A percentile compares a stretch with the other conserved stretches of the same genome.
phyloP scores from a whole-genome alignment of 768 basidiomycete genomes.

The Harrya chromipes region DNA sequence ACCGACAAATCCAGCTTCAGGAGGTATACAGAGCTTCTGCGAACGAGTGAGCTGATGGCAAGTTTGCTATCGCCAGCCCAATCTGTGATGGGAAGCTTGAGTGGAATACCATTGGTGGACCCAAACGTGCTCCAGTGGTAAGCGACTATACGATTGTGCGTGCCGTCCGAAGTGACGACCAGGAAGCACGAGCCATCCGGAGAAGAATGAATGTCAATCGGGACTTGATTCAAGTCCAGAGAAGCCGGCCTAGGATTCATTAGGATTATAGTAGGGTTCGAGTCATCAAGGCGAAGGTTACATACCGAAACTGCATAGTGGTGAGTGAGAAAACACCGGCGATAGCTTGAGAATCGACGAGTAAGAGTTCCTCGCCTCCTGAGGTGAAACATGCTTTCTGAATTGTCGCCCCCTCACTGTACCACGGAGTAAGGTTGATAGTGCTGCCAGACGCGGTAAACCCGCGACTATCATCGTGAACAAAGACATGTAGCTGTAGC shows the following conservation, averaged over 20 bases:
- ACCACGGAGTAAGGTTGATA: conserved; percentile 47
- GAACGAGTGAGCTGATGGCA: conserved; percentile 45
- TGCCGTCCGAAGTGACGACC: conserved; percentile 23
- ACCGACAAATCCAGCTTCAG: conserved; percentile 37
- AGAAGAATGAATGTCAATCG: conserved; percentile 39
- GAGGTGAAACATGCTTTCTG: conserved; percentile 42
- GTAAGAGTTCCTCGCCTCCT: conserved; percentile 50
- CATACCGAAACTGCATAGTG: conserved; percentile 53
- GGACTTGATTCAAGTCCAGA: conserved; percentile 36
- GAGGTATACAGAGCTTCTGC: conserved; percentile 41
- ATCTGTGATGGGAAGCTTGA: conserved; percentile 35
- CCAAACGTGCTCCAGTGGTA: conserved; percentile 63
- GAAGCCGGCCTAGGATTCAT: conserved; percentile 40
- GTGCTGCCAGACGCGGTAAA: conserved; percentile 43
- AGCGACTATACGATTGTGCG: conserved; percentile 28
- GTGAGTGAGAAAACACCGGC: conserved; percentile 53
- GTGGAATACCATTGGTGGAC: conserved; percentile 40
- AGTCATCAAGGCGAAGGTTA: not conserved
- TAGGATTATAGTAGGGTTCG: not conserved
- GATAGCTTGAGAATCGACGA: conserved; percentile 44
- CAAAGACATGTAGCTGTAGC: conserved; percentile 43
- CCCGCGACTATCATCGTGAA: conserved; percentile 45
- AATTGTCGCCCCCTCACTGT: conserved; percentile 33
- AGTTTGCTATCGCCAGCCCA: conserved; percentile 24
- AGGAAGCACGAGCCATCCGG: conserved; percentile 58